Base-by-base conservation (phyloP, 441 rosid species). In the Sinapis alba region DNA sequence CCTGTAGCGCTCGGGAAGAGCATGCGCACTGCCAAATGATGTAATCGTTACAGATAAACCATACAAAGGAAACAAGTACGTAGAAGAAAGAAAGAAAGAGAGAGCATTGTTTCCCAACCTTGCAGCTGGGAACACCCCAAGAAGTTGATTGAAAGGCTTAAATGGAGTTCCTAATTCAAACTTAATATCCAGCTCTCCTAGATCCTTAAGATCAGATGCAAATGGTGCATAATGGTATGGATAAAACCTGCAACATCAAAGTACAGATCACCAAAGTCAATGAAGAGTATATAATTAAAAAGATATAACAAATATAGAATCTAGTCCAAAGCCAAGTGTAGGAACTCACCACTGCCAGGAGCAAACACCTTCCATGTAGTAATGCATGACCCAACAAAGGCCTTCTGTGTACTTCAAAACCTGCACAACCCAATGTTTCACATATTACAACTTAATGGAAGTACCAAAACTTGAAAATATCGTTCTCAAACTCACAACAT, bases 211-310 rank as follows among this genome's bases (percentile, higher is more conserved):
- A 88, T 96, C 99, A 78, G 98, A 93, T 62, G 99, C 99, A 87
- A 96, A 96, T 64, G 99, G 99, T 32, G 99, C 99, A 86, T 96
- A 96, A 68, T 96, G 99, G 71, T 93, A 96, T 5, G 97, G 99
- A 78, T 90, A 96, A 83, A 90, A 96, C 99, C 99, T 96, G 90
- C 50, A 84, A 72, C 72, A 72, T 59, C 30, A 68, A 57, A 76
- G 63, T 45, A 69, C 43, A 59, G 19, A 57, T 13, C 60, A 45
- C 8, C 60, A 45, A 5, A 27, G 45, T 34, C 21, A 1, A 47
- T 41, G 62, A 58, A 71, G 19, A 58, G 16, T 11, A 47, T 5
- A 23, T 8, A 47, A 34, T 60, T 6, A 10, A 38, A 43, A n/a
- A n/a, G 5, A 11, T 36, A 36, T 16, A 8, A 28, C 38, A 53